Evolutionary conservation across 495 filamentous ascomycete genomes (phyloP).

Genomic region (Neurospora hispaniola): DNA sequence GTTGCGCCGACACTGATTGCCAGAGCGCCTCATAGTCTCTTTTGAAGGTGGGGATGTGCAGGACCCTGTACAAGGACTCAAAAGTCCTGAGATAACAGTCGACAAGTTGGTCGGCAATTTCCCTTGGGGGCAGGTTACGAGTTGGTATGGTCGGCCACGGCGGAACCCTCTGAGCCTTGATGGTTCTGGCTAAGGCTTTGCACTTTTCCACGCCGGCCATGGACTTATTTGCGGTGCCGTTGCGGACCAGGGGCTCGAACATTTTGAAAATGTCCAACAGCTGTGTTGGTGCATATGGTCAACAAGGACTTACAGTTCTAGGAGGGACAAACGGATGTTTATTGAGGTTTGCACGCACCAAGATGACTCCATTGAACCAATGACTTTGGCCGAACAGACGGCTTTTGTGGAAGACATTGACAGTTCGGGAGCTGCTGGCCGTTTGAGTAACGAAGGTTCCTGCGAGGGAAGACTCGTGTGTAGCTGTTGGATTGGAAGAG

Average conservation of each 20-base stretch:
- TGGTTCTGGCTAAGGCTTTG: constrained; percentile 20
- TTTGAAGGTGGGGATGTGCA: constrained; percentile 46
- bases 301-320: neutral
- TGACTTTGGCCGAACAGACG: constrained; percentile 47
- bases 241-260: neutral
- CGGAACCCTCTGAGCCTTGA: constrained; percentile 10
- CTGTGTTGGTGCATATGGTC: neutral
- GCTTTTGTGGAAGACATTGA: constrained; percentile 40
- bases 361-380: constrained; percentile 35
- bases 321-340: neutral
- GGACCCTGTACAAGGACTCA: constrained; percentile 40
- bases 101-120: constrained; percentile 36
- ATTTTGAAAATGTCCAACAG: constrained; percentile 22
- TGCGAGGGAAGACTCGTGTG: constrained; percentile 13
- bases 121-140: constrained; percentile 32
- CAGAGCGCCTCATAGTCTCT: constrained; percentile 32
- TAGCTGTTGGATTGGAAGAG: neutral
- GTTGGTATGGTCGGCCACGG: constrained; percentile 6
- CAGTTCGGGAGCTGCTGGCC: constrained; percentile 12
- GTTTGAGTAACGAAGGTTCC: constrained; percentile 9
- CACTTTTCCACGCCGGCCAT: constrained; percentile 7
- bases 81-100: constrained; percentile 35
- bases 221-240: neutral
- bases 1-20: neutral
- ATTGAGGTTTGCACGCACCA: constrained; percentile 23